A percentile compares a stretch with the other conserved stretches of the same genome.
phyloP scores from a whole-genome alignment of 352 stramenopile species.

The Phytophthora vignae region DNA sequence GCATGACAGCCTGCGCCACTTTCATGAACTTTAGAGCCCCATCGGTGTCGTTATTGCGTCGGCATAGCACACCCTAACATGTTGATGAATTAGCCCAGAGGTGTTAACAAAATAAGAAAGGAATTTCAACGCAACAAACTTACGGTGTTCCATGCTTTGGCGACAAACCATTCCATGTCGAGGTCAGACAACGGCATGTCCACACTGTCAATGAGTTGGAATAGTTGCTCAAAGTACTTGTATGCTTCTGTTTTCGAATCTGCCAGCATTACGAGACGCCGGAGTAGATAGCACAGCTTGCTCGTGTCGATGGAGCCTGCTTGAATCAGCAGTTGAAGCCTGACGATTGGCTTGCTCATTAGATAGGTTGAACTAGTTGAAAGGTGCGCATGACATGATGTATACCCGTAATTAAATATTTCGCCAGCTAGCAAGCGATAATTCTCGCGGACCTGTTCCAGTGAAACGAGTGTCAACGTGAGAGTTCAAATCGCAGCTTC shows the following conservation, averaged over 20 bases:
- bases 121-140: conserved; percentile 6
- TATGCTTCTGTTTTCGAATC: conserved; percentile 49
- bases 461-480: conserved; percentile 5
- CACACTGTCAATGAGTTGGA: conserved; percentile 64
- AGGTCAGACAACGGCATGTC: conserved; percentile 49
- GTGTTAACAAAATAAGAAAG: not conserved
- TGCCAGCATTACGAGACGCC: conserved; percentile 62
- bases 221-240: conserved; percentile 73
- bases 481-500: not conserved
- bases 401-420: conserved; percentile 71
- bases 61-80: conserved; percentile 45
- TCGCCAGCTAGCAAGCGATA: conserved; percentile 66
- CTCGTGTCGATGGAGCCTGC: conserved; percentile 32
- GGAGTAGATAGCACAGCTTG: conserved; percentile 69
- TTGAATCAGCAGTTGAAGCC: conserved; percentile 72
- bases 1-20: conserved; percentile 47
- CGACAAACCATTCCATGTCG: conserved; percentile 78
- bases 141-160: conserved; percentile 85
- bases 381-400: not conserved
- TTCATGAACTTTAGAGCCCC: conserved; percentile 57
- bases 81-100: conserved; percentile 2
- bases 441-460: conserved; percentile 51
- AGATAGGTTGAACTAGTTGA: not conserved
- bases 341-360: conserved; percentile 21
- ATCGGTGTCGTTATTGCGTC: conserved; percentile 41